Percentiles rank a stretch among this genome's conserved stretches.
phyloP scores from a whole-genome alignment of 768 basidiomycete species.

The Lenzites betulinus region DNA sequence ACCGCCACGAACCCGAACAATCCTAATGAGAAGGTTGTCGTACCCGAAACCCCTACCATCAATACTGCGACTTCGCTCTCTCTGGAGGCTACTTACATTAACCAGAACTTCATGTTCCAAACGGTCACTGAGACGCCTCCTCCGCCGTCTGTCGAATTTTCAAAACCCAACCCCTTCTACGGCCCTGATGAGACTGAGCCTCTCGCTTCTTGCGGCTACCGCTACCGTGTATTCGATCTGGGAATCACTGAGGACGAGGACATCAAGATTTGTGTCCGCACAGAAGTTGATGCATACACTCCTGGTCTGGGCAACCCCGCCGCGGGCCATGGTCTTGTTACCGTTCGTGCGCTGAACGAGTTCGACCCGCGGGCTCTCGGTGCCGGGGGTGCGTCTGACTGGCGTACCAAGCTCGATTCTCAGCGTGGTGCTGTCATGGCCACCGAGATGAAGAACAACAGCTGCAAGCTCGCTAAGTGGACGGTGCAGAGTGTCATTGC shows the following conservation, averaged over 20 bases:
- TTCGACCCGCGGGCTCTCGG: constrained; percentile 91
- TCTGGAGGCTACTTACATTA: constrained; percentile 97
- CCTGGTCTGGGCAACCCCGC: constrained; percentile 59
- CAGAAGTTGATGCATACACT: constrained; percentile 93
- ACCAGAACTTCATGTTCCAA: constrained; percentile 98
- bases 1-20: constrained; percentile 78
- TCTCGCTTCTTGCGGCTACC: constrained; percentile 93
- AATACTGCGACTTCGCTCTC: constrained; percentile 94
- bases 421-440: constrained; percentile 98
- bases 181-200: constrained; percentile 92
- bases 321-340: constrained; percentile 78
- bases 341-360: constrained; percentile 95
- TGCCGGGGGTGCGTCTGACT: constrained; percentile 95
- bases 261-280: constrained; percentile 87
- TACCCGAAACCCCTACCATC: constrained; percentile 77
- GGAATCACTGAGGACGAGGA: constrained; percentile 90
- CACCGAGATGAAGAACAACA: constrained; percentile 99
- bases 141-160: constrained; percentile 69
- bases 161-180: constrained; percentile 95
- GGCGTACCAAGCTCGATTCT: constrained; percentile 95
- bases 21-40: constrained; percentile 60
- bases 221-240: constrained; percentile 94
- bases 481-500: constrained; percentile 93
- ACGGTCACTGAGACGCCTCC: constrained; percentile 75
- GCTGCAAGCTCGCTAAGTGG: constrained; percentile 97